Conservation (phyloP, 1,284 basidiomycete species). For the Cutaneotrichosporon cavernicola region DNA sequence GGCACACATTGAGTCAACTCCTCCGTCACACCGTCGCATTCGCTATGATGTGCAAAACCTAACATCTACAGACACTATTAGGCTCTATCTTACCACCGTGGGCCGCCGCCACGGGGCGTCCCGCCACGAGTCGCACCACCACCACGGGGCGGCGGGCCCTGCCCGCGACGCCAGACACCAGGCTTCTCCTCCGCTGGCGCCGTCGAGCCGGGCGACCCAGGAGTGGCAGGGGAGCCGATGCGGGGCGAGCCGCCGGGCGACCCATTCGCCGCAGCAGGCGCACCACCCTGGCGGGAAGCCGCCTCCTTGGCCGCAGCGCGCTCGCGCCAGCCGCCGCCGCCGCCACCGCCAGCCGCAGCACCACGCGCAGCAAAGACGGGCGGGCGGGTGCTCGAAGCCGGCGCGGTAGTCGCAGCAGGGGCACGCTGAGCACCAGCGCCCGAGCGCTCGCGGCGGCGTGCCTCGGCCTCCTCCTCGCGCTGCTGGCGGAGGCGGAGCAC, state of each 20-base stretch:
- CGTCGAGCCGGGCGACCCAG: background rate
- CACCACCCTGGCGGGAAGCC: slow-evolving; percentile 12
- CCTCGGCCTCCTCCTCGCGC: slow-evolving; percentile 76
- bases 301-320: slow-evolving; percentile 28
- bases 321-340: slow-evolving; percentile 47
- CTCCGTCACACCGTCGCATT: background rate
- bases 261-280: slow-evolving; percentile 14
- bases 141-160: slow-evolving; percentile 55
- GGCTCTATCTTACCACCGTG: slow-evolving; percentile 14
- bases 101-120: background rate
- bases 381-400: slow-evolving; percentile 24
- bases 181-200: slow-evolving; percentile 2
- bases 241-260: slow-evolving; percentile 12
- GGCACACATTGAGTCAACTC: background rate
- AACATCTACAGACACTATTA: slow-evolving; percentile 7
- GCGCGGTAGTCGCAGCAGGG: slow-evolving; percentile 34
- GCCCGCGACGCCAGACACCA: slow-evolving; percentile 40
- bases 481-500: slow-evolving; percentile 63
- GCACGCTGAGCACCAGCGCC: slow-evolving; percentile 32
- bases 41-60: slow-evolving; percentile 5
- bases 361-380: slow-evolving; percentile 33
- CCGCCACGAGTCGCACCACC: slow-evolving; percentile 52
- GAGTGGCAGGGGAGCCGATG: slow-evolving; percentile 3
- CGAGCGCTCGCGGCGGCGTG: slow-evolving; percentile 54
- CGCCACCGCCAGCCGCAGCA: slow-evolving; percentile 24